Percentiles rank a stretch among this genome's conserved stretches.
phyloP scores from a whole-genome alignment of 768 basidiomycete species.

The Tricholoma matsutake region DNA sequence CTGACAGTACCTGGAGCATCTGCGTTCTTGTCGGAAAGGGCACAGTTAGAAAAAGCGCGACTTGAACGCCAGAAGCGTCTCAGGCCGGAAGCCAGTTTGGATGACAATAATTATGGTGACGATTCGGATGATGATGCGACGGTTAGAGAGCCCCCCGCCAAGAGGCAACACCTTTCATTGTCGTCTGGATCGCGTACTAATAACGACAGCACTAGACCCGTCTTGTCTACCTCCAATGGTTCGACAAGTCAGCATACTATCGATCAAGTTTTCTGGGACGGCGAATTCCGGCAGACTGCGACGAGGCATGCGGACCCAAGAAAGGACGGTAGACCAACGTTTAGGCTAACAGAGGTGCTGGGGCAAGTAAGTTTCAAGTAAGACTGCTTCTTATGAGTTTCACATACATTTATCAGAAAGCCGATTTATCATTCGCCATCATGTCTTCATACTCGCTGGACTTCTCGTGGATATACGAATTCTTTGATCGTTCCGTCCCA shows the following conservation, averaged over 20 bases:
- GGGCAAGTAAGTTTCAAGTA: conserved; percentile 51
- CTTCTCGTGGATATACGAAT: conserved; percentile 69
- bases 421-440: conserved; percentile 71
- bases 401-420: conserved; percentile 42
- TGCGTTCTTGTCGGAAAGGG: conserved; percentile 65
- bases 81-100: conserved; percentile 15
- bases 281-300: conserved; percentile 74
- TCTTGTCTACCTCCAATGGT: conserved; percentile 17
- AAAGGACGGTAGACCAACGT: conserved; percentile 60
- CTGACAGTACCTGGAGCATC: conserved; percentile 15
- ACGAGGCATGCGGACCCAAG: conserved; percentile 56
- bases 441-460: conserved; percentile 72
- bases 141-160: conserved; percentile 37
- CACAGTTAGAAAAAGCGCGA: conserved; percentile 75
- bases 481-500: conserved; percentile 70
- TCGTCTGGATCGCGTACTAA: conserved; percentile 17
- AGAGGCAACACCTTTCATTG: conserved; percentile 50
- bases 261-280: conserved; percentile 63
- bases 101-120: conserved; percentile 20
- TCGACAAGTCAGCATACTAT: conserved; percentile 25
- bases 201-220: conserved; percentile 5
- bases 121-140: conserved; percentile 20
- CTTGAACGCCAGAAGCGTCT: conserved; percentile 66
- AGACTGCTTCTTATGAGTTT: conserved; percentile 2
- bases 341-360: conserved; percentile 68